Conservation (phyloP, 1,284 basidiomycete species). For the Neolentinus lepideus region DNA sequence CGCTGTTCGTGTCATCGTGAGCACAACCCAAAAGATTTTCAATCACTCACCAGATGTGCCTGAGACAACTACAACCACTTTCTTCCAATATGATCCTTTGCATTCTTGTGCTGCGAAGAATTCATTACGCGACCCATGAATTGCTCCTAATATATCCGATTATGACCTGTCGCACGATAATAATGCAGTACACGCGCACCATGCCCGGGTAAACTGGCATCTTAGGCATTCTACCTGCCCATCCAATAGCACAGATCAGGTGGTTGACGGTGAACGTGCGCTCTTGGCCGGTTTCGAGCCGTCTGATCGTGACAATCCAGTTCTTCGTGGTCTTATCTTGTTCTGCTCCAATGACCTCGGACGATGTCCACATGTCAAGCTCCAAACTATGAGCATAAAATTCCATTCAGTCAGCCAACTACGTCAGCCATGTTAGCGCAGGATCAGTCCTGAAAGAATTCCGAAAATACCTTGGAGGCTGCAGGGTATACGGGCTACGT, state of each 20-base stretch:
- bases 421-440: conserved; percentile 8
- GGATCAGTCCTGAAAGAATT: conserved; percentile 8
- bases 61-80: conserved; percentile 45
- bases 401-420: conserved; percentile 68
- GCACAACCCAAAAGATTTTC: not conserved
- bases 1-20: conserved; percentile 11
- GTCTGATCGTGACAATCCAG: conserved; percentile 48
- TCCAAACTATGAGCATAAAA: conserved; percentile 58
- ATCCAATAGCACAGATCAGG: conserved; percentile 54
- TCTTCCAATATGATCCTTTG: conserved; percentile 33
- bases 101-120: conserved; percentile 30
- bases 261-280: conserved; percentile 48
- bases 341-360: conserved; percentile 34
- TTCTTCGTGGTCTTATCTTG: conserved; percentile 39
- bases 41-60: conserved; percentile 33
- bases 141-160: conserved; percentile 21
- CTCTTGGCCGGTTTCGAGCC: conserved; percentile 15
- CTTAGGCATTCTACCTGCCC: conserved; percentile 43
- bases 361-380: conserved; percentile 58
- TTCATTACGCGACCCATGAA: conserved; percentile 38
- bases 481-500: conserved; percentile 60
- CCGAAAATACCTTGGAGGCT: conserved; percentile 34
- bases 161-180: not conserved
- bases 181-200: conserved; percentile 11
- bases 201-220: conserved; percentile 39